phyloP scores from a whole-genome alignment of 345 rosid species.

The Durio zibethinus region DNA sequence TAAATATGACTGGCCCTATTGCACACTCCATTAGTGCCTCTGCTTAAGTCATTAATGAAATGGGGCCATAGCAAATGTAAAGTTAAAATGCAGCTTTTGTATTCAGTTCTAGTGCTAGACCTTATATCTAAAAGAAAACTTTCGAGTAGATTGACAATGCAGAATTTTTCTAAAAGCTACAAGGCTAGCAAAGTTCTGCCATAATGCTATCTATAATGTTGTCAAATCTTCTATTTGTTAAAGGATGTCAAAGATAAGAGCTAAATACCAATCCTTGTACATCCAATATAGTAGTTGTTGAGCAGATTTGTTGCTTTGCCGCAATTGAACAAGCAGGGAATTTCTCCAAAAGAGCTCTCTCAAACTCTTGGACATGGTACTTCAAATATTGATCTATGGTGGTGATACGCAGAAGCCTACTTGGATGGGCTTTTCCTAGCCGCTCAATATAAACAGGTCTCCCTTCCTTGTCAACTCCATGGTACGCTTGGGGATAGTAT shows the following conservation, averaged over 20 bases:
- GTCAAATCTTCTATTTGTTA: conserved; percentile 9
- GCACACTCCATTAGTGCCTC: background rate
- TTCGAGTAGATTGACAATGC: background rate
- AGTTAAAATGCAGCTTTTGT: background rate
- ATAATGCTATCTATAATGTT: background rate
- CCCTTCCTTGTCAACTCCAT: conserved; percentile 96
- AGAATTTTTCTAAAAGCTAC: background rate
- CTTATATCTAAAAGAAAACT: background rate
- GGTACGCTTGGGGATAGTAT: conserved; percentile 94
- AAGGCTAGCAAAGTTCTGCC: conserved; percentile 11
- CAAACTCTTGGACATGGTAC: conserved; percentile 97
- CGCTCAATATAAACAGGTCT: conserved; percentile 91
- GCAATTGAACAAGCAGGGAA: conserved; percentile 95
- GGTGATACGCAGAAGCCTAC: conserved; percentile 80
- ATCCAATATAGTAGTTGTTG: conserved; percentile 87
- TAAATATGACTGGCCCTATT: background rate
- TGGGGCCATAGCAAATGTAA: background rate
- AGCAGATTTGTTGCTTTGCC: conserved; percentile 66
- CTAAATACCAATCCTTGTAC: conserved; percentile 83
- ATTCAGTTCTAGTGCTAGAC: background rate
- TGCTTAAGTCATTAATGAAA: background rate
- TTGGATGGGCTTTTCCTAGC: conserved; percentile 92
- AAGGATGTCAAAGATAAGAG: conserved; percentile 8
- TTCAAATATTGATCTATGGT: conserved; percentile 71
- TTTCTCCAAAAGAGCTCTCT: conserved; percentile 77